Base-by-base conservation (phyloP, 2,329 filamentous ascomycete species). In the Sporothrix curviconia region DNA sequence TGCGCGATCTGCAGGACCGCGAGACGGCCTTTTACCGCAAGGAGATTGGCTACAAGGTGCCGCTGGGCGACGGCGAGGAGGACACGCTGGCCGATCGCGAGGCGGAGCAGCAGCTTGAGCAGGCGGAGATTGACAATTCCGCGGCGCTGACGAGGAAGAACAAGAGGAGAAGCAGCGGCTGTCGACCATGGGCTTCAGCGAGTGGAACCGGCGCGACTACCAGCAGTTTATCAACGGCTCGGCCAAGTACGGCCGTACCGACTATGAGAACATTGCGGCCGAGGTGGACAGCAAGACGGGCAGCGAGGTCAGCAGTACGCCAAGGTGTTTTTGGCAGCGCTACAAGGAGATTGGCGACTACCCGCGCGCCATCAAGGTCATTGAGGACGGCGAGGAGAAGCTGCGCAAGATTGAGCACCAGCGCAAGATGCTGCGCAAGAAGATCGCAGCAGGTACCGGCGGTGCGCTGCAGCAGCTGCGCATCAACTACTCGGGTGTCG, bases 131-230 rank as follows among this genome's bases (percentile, higher is more conserved):
- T 61, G 94, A 99, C 70, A 88, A 92, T 64, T 92, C 94, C 1
- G 86, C 87, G 43, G 85, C 92, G 0, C 74, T 99, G 64, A 96
- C 89, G 0, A 96, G 66, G 89, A 90, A 61, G 94, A 99, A 71
- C 85, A 88, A 64, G 86, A 86, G 36, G 88, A 95, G 72, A 99
- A 99, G 73, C 83, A 90, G 61, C 78, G 78, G 34, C 80, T 99
- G 56, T 89, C 90, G 1, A 80, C 85, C 55, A 83, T 94, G 69
- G 94, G 95, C 8, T 99, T 99, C 66, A 86, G 85, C 2, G 86
- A 94, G 34, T 99, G 95, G 94, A 97, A 96, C 74, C 87, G 91
- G 66, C 86, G 95, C 65, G 95, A 99, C 71, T 99, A 97, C 75
- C 92, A 97, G 69, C 94, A 97, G 65, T 99, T 99, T 70, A 81